phyloP scores from a whole-genome alignment of 2,329 filamentous ascomycete species.

The Cladobotryum protrusum region DNA sequence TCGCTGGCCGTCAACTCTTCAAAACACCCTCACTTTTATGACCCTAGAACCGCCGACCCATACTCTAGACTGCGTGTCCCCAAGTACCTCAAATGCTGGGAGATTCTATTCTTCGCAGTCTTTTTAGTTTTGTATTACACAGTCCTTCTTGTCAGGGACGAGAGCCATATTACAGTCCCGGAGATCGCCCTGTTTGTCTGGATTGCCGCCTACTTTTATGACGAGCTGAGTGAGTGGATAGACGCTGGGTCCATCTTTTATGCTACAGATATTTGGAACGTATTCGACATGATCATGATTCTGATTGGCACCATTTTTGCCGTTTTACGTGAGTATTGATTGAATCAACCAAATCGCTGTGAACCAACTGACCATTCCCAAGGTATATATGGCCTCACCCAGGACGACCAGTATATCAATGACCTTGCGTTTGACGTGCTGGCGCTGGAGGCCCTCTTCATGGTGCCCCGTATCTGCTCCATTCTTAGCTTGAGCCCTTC shows the following conservation, averaged over 20 bases:
- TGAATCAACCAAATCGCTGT: not conserved
- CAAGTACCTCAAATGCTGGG: slow-evolving; percentile 77
- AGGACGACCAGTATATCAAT: slow-evolving; percentile 55
- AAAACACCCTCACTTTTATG: slow-evolving; percentile 74
- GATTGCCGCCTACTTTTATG: slow-evolving; percentile 82
- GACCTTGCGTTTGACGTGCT: slow-evolving; percentile 85
- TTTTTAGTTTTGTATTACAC: slow-evolving; percentile 79
- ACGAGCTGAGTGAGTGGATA: slow-evolving; percentile 76
- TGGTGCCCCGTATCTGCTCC: slow-evolving; percentile 84
- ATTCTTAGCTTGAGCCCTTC: slow-evolving; percentile 82
- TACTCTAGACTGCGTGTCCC: slow-evolving; percentile 74
- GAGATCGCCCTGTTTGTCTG: slow-evolving; percentile 77
- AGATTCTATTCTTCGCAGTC: slow-evolving; percentile 71
- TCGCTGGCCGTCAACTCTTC: slow-evolving; percentile 63
- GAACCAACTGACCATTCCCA: not conserved
- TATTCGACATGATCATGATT: slow-evolving; percentile 70
- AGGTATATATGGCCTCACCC: slow-evolving; percentile 35
- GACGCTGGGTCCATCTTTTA: slow-evolving; percentile 87
- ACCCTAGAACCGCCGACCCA: slow-evolving; percentile 58
- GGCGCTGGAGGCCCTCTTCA: slow-evolving; percentile 79
- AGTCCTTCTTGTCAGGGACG: slow-evolving; percentile 71
- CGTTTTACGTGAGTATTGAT: slow-evolving; percentile 55
- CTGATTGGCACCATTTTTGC: slow-evolving; percentile 66
- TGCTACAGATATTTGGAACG: slow-evolving; percentile 73
- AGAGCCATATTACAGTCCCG: slow-evolving; percentile 56